Conservation (phyloP, 2,329 filamentous ascomycete species). For the Aspergillus sp. region DNA sequence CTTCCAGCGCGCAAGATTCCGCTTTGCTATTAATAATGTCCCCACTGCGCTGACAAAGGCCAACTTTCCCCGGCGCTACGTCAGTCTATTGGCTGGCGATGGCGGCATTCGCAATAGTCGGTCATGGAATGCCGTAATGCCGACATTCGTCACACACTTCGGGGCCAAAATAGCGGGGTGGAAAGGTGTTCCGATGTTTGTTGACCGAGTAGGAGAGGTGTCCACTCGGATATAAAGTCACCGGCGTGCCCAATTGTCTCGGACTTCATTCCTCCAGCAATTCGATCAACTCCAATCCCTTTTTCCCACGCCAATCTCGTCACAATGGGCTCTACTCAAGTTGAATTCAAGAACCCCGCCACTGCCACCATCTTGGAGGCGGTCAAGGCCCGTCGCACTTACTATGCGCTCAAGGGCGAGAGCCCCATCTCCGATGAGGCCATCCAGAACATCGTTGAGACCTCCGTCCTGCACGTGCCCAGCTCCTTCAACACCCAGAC, state of each 20-base stretch:
- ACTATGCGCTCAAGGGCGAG: constrained; percentile 33
- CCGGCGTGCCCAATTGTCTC: too few species aligned
- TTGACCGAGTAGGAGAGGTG: background rate
- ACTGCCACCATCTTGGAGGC: constrained; percentile 31
- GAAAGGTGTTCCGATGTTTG: background rate
- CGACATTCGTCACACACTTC: background rate
- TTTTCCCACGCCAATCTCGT: constrained; percentile 19
- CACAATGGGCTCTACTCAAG: constrained; percentile 38
- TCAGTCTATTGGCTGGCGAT: background rate
- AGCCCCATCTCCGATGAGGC: constrained; percentile 33
- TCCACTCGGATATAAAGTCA: background rate
- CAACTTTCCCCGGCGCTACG: background rate
- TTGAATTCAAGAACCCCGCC: constrained; percentile 33
- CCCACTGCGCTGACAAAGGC: background rate
- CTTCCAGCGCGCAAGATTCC: background rate
- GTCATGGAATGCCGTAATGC: background rate
- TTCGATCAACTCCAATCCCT: background rate
- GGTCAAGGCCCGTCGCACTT: constrained; percentile 32
- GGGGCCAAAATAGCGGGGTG: background rate
- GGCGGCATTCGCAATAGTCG: background rate
- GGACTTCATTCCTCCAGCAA: background rate
- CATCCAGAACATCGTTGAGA: constrained; percentile 30
- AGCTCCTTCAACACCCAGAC: constrained; percentile 86
- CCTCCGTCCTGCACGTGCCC: constrained; percentile 66
- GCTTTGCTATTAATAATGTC: background rate